These are phyloP conservation scores for Cryptosporidium canis DNA, from an alignment of 169 alveolate genomes.

Conservation along the genomic window DNA sequence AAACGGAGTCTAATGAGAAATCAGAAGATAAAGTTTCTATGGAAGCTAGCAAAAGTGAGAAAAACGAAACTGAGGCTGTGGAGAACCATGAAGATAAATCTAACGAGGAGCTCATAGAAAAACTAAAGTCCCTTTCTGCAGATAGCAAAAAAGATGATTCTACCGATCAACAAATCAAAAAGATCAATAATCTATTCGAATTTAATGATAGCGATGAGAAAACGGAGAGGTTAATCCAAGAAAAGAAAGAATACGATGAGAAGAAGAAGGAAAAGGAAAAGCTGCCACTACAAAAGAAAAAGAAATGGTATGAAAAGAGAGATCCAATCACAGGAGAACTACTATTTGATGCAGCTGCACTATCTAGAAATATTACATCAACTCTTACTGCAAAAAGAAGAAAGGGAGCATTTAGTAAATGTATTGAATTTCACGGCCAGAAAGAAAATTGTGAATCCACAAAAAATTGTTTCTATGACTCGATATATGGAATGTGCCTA, in stretches of 20 bases:
- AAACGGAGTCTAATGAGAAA: neutral
- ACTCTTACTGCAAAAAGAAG: slow-evolving; percentile 45
- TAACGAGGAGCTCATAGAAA: slow-evolving; percentile 34
- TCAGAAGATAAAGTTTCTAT: neutral
- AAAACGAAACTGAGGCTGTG: neutral
- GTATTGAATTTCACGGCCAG: slow-evolving; percentile 39
- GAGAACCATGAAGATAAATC: neutral
- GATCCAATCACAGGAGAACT: slow-evolving; percentile 69
- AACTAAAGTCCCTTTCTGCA: slow-evolving; percentile 20
- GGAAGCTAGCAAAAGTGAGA: neutral
- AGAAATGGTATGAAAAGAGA: slow-evolving; percentile 59
- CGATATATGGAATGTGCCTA: slow-evolving; percentile 53
- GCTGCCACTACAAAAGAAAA: slow-evolving; percentile 24
- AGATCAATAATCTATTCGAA: neutral
- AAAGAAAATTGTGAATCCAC: slow-evolving; percentile 38
- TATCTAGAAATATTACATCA: slow-evolving; percentile 48
- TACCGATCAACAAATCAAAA: neutral
- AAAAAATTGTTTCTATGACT: slow-evolving; percentile 50
- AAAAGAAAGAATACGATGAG: slow-evolving; percentile 41
- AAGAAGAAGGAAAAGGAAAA: slow-evolving; percentile 7
- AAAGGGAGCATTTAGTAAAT: slow-evolving; percentile 50
- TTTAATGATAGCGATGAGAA: slow-evolving; percentile 1
- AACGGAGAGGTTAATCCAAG: slow-evolving; percentile 21
- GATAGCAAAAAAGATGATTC: neutral
- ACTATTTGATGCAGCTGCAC: slow-evolving; percentile 49